Evolutionary conservation across 23 red algal genomes (phyloP).

Genomic region (Rhodosorus marinus): DNA sequence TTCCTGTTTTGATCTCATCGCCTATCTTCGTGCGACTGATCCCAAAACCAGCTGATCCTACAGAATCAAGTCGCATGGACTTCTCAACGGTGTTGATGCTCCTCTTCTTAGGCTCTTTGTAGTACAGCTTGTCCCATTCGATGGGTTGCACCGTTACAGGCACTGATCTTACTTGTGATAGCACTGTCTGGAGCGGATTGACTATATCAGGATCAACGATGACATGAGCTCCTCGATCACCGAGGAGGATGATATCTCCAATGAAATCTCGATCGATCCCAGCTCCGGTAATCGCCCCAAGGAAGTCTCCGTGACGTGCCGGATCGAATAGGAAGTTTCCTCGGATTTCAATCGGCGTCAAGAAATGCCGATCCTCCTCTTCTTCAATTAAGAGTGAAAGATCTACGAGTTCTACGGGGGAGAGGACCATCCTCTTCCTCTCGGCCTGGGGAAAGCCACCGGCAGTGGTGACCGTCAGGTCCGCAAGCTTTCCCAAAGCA

Average conservation of each 20-base stretch:
- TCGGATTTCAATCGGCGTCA: conserved; percentile 8
- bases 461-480: conserved; percentile 1
- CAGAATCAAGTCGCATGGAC: conserved; percentile 70
- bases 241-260: conserved; percentile 47
- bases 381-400: background rate
- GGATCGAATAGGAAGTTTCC: conserved; percentile 29
- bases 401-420: conserved; percentile 10
- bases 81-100: conserved; percentile 34
- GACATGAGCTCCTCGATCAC: conserved; percentile 40
- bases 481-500: conserved; percentile 5
- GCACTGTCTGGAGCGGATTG: conserved; percentile 1
- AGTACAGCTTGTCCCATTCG: conserved; percentile 21
- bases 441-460: conserved; percentile 47
- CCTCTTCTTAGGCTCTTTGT: conserved; percentile 11
- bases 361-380: background rate
- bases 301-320: conserved; percentile 40
- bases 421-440: conserved; percentile 16
- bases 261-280: conserved; percentile 24
- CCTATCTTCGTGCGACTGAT: conserved; percentile 40
- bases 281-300: conserved; percentile 30
- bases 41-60: conserved; percentile 51
- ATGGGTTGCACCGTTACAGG: background rate
- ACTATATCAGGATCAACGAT: conserved; percentile 14
- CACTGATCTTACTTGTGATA: conserved; percentile 3
- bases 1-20: conserved; percentile 11